Evolutionary conservation across 306 rosid genomes (phyloP), one percentile per base, ranked within the genome.

Genomic region (Myrica gale): DNA sequence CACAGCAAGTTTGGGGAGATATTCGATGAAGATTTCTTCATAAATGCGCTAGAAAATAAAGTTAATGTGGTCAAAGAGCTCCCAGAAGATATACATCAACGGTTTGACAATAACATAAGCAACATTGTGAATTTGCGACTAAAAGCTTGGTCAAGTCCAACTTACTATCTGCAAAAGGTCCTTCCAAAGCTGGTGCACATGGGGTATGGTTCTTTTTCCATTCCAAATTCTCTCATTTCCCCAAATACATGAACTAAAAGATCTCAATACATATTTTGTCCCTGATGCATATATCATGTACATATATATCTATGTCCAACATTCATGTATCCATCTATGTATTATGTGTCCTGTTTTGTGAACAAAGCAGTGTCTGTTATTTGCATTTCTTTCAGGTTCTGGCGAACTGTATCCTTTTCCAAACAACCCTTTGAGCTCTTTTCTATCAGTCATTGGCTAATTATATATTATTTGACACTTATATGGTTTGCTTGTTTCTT

Each of bases 81-180:
- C 73, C 96, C 97, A 44, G 79, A 65, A 32, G 96, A 90, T 81
- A 60, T 90, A 69, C 96, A 90, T 53, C 88, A 84, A 88, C 89
- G 42, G 78, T 95, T 84, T 78, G 90, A 92, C 87, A 81, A 90
- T 82, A 92, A 92, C 87, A 90, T 90, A 78, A 95, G 98, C 82
- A 94, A 85, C 81, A 92, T 95, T 78, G 96, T 92, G 74, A 95
- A 95, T 84, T 90, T 95, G 82, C 85, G 98, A 79, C 90, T 95
- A 79, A 95, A 95, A 88, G 98, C 88, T 71, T 95, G 97, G 98
- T 90, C 98, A 54, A 92, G 96, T 87, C 78, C 97, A 21, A 61
- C 88, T 76, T 78, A 95, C 86, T 95, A 95, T 92, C 84, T 92
- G 74, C 95, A 88, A 51, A 95, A 92, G 86, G 98, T 95, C 81